phyloP scores from a whole-genome alignment of 257 asterid genomes.

The Linderniella brevidens region DNA sequence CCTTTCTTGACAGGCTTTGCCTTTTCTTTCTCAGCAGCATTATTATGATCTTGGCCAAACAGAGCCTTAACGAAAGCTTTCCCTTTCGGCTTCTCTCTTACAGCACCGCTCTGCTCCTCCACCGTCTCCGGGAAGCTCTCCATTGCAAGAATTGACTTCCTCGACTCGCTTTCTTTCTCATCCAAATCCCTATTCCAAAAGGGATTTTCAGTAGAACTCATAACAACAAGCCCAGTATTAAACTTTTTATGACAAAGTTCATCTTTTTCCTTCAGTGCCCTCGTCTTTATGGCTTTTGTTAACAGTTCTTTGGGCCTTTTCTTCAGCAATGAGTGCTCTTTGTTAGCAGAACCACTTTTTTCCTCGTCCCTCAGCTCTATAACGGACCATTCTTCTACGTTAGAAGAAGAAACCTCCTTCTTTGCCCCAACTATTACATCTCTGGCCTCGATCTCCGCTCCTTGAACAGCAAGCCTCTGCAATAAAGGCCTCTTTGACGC shows the following conservation, averaged over 20 bases:
- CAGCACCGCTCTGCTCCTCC: slow-evolving; percentile 8
- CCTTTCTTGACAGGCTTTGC: slow-evolving; percentile 26
- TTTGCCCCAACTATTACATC: slow-evolving; percentile 37
- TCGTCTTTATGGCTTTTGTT: slow-evolving; percentile 30
- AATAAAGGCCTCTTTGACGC: slow-evolving; percentile 71
- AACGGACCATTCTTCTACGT: slow-evolving; percentile 49
- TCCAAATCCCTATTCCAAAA: slow-evolving; percentile 18
- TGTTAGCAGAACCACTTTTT: slow-evolving; percentile 7
- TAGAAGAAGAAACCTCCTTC: slow-evolving; percentile 17
- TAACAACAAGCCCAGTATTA: slow-evolving; percentile 17
- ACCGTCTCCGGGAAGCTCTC: neutral
- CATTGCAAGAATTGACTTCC: slow-evolving; percentile 19
- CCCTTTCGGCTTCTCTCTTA: slow-evolving; percentile 21
- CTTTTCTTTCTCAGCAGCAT: slow-evolving; percentile 13
- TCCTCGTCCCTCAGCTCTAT: slow-evolving; percentile 49
- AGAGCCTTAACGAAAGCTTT: too few species aligned
- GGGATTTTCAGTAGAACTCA: slow-evolving; percentile 50
- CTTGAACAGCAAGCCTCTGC: slow-evolving; percentile 82
- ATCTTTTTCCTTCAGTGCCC: slow-evolving; percentile 32
- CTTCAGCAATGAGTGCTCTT: slow-evolving; percentile 16
- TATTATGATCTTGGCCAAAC: slow-evolving; percentile 11
- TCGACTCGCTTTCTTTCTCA: slow-evolving; percentile 19
- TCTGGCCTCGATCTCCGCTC: slow-evolving; percentile 76
- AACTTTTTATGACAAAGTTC: slow-evolving; percentile 26
- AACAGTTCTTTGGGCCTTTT: slow-evolving; percentile 15